Evolutionary conservation across 768 basidiomycete genomes (phyloP), one percentile per base, ranked within the genome.

Genomic region (Hygrophoropsis aurantiaca): DNA sequence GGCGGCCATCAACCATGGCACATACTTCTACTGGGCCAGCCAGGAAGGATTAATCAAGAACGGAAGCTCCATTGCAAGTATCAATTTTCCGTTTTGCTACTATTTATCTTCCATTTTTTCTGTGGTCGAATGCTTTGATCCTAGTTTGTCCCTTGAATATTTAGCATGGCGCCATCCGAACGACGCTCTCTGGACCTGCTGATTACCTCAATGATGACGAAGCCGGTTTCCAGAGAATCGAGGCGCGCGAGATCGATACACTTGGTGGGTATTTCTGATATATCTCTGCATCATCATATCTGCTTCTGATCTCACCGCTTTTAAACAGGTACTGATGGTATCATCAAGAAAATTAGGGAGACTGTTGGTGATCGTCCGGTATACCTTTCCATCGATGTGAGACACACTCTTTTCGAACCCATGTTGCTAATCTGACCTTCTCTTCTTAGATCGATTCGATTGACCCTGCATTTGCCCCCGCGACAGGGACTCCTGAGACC

Each of bases 21-120:
- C 88, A 3, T 93, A 92, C 71, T 94, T 94, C 66, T 93, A 90
- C 68, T 87, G 87, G 78, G 92, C 92, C 0, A 83, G 82, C 50
- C 79, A 85, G 55, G 88, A 91, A 58, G 90, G 91, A 2, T 71
- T 91, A 36, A 84, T 94, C 52, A 75, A 74, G 56, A 86, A 88
- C 50, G 86, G 85, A 52, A 77, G 78, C 47, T 87, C 86, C 65
- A 87, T 87, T 82, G 87, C 85, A 87, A 87, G 86, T 87, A 56
- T 78, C 65, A 50, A 32, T 59, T 69, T 62, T 61, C 65, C 49
- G 16, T 62, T 54, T 47, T 59, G 39, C 6, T 46, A 40, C 41
- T 42, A 33, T 39, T 39, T n/a, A 39, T 47, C 41, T 30, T 40
- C 48, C 42, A 45, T 58, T 37, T 50, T 54, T 49, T 49, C 51